Evolutionary conservation across 768 basidiomycete species (phyloP).

Genomic region (Lepiota venenata): DNA sequence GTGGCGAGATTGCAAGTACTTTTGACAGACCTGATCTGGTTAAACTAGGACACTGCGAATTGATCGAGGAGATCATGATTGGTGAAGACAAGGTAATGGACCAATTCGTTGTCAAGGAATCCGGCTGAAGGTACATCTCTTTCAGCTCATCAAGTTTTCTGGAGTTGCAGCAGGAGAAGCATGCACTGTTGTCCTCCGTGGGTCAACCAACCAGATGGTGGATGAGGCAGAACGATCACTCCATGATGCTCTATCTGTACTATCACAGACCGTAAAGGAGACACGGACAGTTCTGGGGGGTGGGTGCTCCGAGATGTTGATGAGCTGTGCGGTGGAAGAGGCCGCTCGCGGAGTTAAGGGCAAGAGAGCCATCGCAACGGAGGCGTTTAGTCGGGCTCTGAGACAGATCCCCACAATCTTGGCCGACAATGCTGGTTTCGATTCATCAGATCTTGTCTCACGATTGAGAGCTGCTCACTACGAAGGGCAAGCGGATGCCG

Average conservation of each 20-base stretch:
- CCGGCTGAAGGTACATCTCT: background rate
- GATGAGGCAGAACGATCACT: constrained; percentile 98
- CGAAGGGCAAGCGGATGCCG: constrained; percentile 82
- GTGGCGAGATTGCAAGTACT: constrained; percentile 95
- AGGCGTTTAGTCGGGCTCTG: constrained; percentile 86
- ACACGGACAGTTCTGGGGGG: constrained; percentile 93
- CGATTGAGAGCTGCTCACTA: constrained; percentile 91
- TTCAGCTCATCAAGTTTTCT: constrained; percentile 97
- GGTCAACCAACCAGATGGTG: constrained; percentile 98
- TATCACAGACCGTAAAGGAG: constrained; percentile 98
- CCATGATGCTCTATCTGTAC: constrained; percentile 95
- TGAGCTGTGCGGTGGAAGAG: constrained; percentile 94
- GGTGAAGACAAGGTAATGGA: constrained; percentile 91
- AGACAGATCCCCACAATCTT: constrained; percentile 95
- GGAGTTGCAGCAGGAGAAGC: constrained; percentile 97
- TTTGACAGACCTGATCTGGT: constrained; percentile 93
- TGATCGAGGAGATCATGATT: constrained; percentile 99
- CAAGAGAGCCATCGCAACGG: constrained; percentile 94
- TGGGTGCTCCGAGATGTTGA: constrained; percentile 97
- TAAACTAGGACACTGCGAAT: constrained; percentile 87
- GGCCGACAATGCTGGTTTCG: constrained; percentile 97
- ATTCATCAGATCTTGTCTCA: constrained; percentile 93
- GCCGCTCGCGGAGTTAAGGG: constrained; percentile 80
- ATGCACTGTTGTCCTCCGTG: constrained; percentile 96
- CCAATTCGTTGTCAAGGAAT: background rate